phyloP scores from a whole-genome alignment of 2,329 filamentous ascomycete genomes.

The Coniochaeta sp. region DNA sequence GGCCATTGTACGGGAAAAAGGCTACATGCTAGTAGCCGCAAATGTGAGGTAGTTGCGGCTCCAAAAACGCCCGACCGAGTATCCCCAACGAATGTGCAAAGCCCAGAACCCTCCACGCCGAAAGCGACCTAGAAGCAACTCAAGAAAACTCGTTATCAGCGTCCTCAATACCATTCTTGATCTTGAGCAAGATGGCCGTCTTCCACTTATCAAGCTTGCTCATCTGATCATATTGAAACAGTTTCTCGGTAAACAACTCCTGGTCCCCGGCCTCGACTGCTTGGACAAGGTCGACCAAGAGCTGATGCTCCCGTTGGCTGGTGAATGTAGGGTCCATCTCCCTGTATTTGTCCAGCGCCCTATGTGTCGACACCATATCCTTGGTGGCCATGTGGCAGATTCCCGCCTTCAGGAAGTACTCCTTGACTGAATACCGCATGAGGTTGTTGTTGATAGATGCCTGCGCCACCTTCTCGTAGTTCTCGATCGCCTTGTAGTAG shows the following conservation, averaged over 20 bases:
- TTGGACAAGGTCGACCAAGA: slow-evolving; percentile 69
- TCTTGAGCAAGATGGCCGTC: slow-evolving; percentile 71
- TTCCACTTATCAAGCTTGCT: slow-evolving; percentile 97
- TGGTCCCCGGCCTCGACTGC: slow-evolving; percentile 71
- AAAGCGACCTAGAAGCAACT: not conserved
- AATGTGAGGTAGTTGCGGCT: not conserved
- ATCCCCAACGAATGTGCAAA: not conserved
- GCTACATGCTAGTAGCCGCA: not conserved
- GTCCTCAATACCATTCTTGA: slow-evolving; percentile 76
- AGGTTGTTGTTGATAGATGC: slow-evolving; percentile 80
- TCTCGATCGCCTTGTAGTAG: slow-evolving; percentile 74
- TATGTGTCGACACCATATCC: slow-evolving; percentile 70
- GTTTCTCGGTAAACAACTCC: slow-evolving; percentile 76
- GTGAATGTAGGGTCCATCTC: slow-evolving; percentile 73
- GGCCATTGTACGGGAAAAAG: not conserved
- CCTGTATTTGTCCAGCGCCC: slow-evolving; percentile 74
- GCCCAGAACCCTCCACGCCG: not conserved
- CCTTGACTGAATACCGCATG: slow-evolving; percentile 90
- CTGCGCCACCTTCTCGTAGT: slow-evolving; percentile 77
- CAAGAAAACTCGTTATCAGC: slow-evolving; percentile 28
- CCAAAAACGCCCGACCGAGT: not conserved
- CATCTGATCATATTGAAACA: slow-evolving; percentile 86
- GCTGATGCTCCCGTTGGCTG: slow-evolving; percentile 70
- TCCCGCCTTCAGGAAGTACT: slow-evolving; percentile 90
- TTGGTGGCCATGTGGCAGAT: slow-evolving; percentile 73